phyloP scores from a whole-genome alignment of 768 basidiomycete species.

The Aureoboletus auriporus region DNA sequence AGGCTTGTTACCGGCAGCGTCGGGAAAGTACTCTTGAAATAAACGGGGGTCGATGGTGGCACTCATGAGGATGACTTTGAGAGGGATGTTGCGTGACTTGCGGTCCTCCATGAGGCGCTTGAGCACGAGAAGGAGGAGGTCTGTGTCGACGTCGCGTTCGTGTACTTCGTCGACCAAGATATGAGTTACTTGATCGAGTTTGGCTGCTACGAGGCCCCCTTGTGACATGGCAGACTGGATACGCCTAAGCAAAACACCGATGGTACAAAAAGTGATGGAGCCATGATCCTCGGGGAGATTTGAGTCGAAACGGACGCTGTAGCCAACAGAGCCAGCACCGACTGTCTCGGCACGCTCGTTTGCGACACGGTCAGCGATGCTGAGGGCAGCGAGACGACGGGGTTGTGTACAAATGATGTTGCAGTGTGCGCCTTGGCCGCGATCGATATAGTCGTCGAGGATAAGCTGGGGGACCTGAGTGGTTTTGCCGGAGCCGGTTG shows the following conservation, averaged over 20 bases:
- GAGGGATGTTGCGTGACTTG: slow-evolving; percentile 59
- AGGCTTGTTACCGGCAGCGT: slow-evolving; percentile 55
- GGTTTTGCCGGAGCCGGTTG: slow-evolving; percentile 91
- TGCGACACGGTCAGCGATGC: slow-evolving; percentile 86
- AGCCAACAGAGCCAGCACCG: slow-evolving; percentile 72
- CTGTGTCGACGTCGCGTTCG: slow-evolving; percentile 92
- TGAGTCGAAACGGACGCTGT: slow-evolving; percentile 88
- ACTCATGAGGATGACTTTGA: slow-evolving; percentile 93
- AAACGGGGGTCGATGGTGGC: slow-evolving; percentile 90
- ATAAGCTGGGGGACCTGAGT: slow-evolving; percentile 93
- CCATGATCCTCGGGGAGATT: slow-evolving; percentile 78
- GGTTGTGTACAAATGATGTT: slow-evolving; percentile 95
- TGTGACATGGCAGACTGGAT: slow-evolving; percentile 71
- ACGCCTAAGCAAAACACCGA: slow-evolving; percentile 83
- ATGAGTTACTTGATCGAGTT: slow-evolving; percentile 79
- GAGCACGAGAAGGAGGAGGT: slow-evolving; percentile 83
- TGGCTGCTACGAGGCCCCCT: slow-evolving; percentile 29
- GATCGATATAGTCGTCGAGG: slow-evolving; percentile 75
- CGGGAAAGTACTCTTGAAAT: slow-evolving; percentile 85
- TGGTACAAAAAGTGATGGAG: slow-evolving; percentile 89
- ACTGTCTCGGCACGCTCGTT: slow-evolving; percentile 76
- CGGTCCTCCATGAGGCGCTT: slow-evolving; percentile 79
- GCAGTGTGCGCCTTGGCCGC: slow-evolving; percentile 77
- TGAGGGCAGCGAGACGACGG: slow-evolving; percentile 85
- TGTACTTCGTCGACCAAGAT: slow-evolving; percentile 95